These are phyloP conservation scores for Geranium incanum DNA, from an alignment of 441 rosid species.

Conservation along the genomic window DNA sequence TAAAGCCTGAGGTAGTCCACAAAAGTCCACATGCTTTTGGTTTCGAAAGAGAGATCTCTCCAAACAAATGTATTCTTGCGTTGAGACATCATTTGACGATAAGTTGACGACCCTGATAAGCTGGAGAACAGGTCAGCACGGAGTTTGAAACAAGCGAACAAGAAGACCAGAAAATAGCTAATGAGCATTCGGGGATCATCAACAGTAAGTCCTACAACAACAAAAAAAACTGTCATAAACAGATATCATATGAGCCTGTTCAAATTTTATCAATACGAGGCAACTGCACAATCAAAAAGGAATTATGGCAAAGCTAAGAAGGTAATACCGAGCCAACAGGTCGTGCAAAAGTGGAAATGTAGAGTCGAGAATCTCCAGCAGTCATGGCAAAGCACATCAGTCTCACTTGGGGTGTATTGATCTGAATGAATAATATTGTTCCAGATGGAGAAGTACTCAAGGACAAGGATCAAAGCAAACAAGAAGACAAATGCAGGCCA, in stretches of 20 bases:
- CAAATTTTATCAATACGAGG: background rate
- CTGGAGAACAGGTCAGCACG: conserved; percentile 72
- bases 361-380: conserved; percentile 74
- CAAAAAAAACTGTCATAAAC: conserved; percentile 10
- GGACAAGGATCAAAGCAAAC: conserved; percentile 71
- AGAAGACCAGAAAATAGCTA: conserved; percentile 78
- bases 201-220: conserved; percentile 62
- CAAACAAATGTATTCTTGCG: conserved; percentile 76
- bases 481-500: conserved; percentile 83
- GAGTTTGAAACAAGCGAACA: conserved; percentile 86
- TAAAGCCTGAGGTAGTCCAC: conserved; percentile 85
- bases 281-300: background rate
- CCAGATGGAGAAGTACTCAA: conserved; percentile 84
- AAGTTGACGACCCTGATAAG: conserved; percentile 57
- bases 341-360: conserved; percentile 59
- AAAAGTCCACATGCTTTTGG: conserved; percentile 98
- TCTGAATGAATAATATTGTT: conserved; percentile 44
- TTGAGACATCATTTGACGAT: conserved; percentile 80
- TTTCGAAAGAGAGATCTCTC: conserved; percentile 93
- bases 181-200: conserved; percentile 86
- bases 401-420: conserved; percentile 39
- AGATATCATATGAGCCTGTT: background rate
- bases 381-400: conserved; percentile 60
- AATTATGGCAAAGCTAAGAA: background rate
- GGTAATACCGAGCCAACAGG: conserved; percentile 88